Evolutionary conservation across 169 alveolate genomes (phyloP).

Genomic region (Plasmodium cynomolgi): DNA sequence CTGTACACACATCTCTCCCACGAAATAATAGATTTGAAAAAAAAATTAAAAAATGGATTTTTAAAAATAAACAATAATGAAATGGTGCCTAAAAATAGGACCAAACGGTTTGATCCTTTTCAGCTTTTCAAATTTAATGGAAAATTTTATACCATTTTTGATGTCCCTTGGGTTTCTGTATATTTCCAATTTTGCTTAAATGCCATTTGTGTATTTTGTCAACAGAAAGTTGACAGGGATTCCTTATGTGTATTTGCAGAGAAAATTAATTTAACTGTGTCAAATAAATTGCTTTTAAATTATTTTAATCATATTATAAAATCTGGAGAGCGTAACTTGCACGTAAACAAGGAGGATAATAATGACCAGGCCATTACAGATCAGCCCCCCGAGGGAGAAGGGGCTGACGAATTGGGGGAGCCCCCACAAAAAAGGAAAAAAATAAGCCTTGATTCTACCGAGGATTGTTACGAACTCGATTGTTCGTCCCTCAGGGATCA

Average conservation of each 20-base stretch:
- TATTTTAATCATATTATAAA: constrained; percentile 4
- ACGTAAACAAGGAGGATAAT: not conserved
- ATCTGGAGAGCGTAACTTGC: not conserved
- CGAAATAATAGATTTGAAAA: constrained; percentile 25
- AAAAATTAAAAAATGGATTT: constrained; percentile 7
- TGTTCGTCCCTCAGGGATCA: not conserved
- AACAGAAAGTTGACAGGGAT: not conserved
- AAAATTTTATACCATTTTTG: constrained; percentile 15
- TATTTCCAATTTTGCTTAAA: constrained; percentile 52
- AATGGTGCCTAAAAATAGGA: constrained; percentile 10
- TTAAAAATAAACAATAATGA: constrained; percentile 30
- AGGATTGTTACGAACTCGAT: not conserved
- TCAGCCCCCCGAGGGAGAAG: not conserved
- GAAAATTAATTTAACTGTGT: not conserved
- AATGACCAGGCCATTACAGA: not conserved
- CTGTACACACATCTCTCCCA: constrained; percentile 34
- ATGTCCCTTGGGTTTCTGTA: constrained; percentile 50
- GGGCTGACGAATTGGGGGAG: not conserved
- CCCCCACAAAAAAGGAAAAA: not conserved
- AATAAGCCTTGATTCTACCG: not conserved
- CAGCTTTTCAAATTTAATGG: constrained; percentile 16
- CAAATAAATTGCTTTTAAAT: constrained; percentile 19
- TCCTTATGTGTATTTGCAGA: constrained; percentile 19
- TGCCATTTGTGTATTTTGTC: constrained; percentile 44
- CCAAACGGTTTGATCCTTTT: constrained; percentile 30